phyloP scores from a whole-genome alignment of 75 land plant species.

The Selaginella moellendorffii region DNA sequence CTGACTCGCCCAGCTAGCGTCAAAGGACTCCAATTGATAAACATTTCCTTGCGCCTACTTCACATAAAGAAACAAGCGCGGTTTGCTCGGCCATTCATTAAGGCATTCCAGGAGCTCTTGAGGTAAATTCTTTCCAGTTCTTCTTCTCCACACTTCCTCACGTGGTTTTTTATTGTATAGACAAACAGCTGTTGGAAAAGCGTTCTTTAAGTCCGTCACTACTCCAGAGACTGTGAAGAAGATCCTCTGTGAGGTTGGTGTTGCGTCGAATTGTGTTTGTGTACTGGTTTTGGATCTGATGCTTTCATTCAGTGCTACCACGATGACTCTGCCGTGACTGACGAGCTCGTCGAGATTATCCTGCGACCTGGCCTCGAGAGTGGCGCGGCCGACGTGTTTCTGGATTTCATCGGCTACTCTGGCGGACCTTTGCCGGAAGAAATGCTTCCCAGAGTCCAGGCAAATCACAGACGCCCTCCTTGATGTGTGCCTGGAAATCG shows the following conservation, averaged over 20 bases:
- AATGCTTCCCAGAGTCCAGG: constrained; percentile 78
- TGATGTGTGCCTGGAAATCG: background rate
- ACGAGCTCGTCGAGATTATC: constrained; percentile 74
- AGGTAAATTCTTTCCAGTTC: constrained; percentile 29
- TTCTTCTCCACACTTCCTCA: too few species aligned
- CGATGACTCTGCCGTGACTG: constrained; percentile 78
- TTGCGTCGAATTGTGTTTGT: background rate
- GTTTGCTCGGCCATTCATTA: constrained; percentile 69
- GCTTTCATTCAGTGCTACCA: constrained; percentile 65
- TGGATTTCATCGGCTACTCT: constrained; percentile 93
- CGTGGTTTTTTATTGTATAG: constrained; percentile 16
- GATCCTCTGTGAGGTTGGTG: constrained; percentile 76
- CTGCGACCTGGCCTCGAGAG: constrained; percentile 83
- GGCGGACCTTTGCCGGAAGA: constrained; percentile 97
- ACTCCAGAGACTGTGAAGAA: constrained; percentile 62
- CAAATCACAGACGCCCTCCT: constrained; percentile 3
- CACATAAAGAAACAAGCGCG: constrained; percentile 90
- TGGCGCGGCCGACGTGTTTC: constrained; percentile 91
- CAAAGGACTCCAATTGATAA: constrained; percentile 59
- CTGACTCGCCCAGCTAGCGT: constrained; percentile 43
- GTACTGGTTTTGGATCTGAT: background rate
- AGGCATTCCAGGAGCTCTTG: constrained; percentile 60
- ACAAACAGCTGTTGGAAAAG: constrained; percentile 57
- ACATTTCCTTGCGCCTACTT: constrained; percentile 86
- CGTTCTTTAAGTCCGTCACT: constrained; percentile 62